Conservation (phyloP, 2,329 filamentous ascomycete species). For the Rutstroemia sp. region DNA sequence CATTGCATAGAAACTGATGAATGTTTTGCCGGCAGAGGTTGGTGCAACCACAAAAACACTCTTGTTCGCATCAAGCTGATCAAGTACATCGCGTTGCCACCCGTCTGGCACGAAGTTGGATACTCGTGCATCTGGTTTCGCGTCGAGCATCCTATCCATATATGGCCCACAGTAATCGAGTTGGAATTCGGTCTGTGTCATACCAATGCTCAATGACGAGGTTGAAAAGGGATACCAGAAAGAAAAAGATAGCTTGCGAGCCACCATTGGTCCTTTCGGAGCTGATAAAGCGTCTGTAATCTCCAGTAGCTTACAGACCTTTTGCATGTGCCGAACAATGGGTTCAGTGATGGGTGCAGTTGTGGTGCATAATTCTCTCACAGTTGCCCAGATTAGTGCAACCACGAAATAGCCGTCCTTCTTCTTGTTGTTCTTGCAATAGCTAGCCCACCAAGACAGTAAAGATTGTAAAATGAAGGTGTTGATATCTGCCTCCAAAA, state of each 20-base stretch:
- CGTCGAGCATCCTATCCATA: slow-evolving; percentile 67
- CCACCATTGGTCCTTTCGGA: slow-evolving; percentile 18
- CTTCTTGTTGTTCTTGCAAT: slow-evolving; percentile 30
- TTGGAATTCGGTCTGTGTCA: slow-evolving; percentile 53
- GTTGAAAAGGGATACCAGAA: slow-evolving; percentile 33
- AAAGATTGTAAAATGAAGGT: slow-evolving; percentile 43
- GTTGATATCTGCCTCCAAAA: slow-evolving; percentile 29
- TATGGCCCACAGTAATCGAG: slow-evolving; percentile 63
- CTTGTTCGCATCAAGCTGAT: slow-evolving; percentile 62
- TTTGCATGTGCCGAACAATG: slow-evolving; percentile 31
- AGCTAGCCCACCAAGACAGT: slow-evolving; percentile 40
- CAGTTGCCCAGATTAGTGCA: slow-evolving; percentile 39
- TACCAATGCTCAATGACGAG: slow-evolving; percentile 25
- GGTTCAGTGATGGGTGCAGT: slow-evolving; percentile 35
- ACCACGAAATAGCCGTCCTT: slow-evolving; percentile 34
- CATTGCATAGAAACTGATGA: slow-evolving; percentile 82
- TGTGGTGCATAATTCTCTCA: slow-evolving; percentile 32
- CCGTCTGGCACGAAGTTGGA: slow-evolving; percentile 62
- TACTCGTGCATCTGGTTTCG: slow-evolving; percentile 59
- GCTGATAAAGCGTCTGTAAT: slow-evolving; percentile 28
- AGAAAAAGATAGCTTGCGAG: slow-evolving; percentile 38
- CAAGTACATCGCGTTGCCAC: slow-evolving; percentile 69
- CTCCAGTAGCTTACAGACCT: slow-evolving; percentile 27
- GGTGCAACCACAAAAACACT: slow-evolving; percentile 71
- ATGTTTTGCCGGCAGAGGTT: slow-evolving; percentile 75